Evolutionary conservation across 495 filamentous ascomycete species (phyloP), one percentile per base, ranked within the genome.

Genomic region (Podospora appendiculata): DNA sequence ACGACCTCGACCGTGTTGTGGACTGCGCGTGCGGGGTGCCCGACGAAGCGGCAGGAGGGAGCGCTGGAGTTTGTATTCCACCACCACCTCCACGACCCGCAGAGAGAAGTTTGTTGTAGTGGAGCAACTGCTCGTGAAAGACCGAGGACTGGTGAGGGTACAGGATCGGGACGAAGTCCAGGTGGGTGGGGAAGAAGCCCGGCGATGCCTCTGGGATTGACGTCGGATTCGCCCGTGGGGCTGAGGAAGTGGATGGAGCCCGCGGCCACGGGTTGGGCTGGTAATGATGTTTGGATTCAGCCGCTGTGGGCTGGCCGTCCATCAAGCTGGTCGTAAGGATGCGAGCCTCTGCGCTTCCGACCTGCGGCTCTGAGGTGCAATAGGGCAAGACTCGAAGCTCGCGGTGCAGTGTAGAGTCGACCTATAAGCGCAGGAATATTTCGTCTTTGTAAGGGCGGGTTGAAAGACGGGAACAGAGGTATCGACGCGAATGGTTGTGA

Each of bases 91-190:
- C 71, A 64, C 76, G 66, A 32, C 74, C 68, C 32, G 73, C 67
- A 14, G 75, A 70, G 40, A 81, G 69, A 38, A 80, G 73, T 53
- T 74, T 72, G 57, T 79, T 79, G 68, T 80, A 79, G 41, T 76
- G 69, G 14, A 72, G 72, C 40, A 81, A 70, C 53, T 77, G 75
- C 50, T 72, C 75, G 48, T 80, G 74, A 55, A 75, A 73, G 43
- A 71, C 61, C 6, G 70, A 76, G 17, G 72, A 56, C 46, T 79
- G 75, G 51, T 78, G 76, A 12, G 74, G 74, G 45, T 77, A 68
- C 35, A 78, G 58, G 57, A 72, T 71, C 17, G 75, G 72, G 6
- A 75, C 58, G 44, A 77, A 32, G 53, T 75, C 75, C 44, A 78
- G 48, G 35, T 66, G 70, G 6, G 70, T 48, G 40, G 68, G 53